A percentile compares a stretch with the other conserved stretches of the same genome.
Conservation (phyloP, 345 rosid genomes). For the Excoecaria cochinchinensis region DNA sequence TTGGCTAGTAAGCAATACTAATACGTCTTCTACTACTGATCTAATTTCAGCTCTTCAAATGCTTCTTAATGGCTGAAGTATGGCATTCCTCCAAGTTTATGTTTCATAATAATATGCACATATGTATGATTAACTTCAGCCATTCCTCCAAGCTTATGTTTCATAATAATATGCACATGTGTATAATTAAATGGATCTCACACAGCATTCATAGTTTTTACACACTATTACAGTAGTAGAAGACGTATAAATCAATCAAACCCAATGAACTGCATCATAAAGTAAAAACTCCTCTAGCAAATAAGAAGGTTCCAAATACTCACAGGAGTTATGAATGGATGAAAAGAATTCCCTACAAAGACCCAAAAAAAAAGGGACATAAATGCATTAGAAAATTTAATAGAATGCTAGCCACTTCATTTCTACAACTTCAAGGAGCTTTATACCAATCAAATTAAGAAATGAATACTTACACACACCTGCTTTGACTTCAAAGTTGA, state of each 20-base stretch:
- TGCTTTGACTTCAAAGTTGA: constrained; percentile 30
- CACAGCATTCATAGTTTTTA: background rate
- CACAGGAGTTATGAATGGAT: constrained; percentile 36
- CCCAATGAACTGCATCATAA: background rate
- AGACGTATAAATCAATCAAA: constrained; percentile 1
- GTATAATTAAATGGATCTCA: background rate
- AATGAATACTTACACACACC: constrained; percentile 45
- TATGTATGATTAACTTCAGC: too few relatives aligned
- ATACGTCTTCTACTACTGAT: background rate
- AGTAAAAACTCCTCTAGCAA: background rate
- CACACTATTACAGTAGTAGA: background rate
- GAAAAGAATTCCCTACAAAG: constrained; percentile 36
- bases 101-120: background rate
- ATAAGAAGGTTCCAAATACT: constrained; percentile 30
- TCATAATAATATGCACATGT: background rate
- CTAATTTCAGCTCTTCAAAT: background rate
- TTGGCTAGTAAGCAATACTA: too few relatives aligned
- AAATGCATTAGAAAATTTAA: constrained; percentile 15
- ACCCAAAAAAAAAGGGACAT: constrained; percentile 13
- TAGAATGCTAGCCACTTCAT: background rate
- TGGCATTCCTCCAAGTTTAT: background rate
- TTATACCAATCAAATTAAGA: background rate
- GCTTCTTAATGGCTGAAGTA: background rate
- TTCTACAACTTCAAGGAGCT: background rate
- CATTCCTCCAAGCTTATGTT: background rate